Percentiles rank a stretch among this genome's conserved stretches.
Conservation (phyloP, 768 basidiomycete species). For the Boletus rubropictus region DNA sequence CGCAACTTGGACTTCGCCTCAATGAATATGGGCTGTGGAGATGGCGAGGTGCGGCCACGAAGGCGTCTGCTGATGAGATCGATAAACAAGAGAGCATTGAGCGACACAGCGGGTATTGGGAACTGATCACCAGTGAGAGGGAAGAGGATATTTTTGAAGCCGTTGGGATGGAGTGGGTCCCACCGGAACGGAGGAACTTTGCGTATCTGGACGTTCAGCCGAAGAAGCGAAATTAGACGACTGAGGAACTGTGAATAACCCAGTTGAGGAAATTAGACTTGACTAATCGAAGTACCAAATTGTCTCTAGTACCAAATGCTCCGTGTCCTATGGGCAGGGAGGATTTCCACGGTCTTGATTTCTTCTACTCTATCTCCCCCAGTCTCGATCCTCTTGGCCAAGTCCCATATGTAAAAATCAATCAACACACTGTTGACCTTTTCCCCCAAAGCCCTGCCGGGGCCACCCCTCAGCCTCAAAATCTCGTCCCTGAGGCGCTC, state of each 20-base stretch:
- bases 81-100: slow-evolving; percentile 6
- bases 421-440: slow-evolving; percentile 70
- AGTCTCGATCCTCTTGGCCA: slow-evolving; percentile 68
- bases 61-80: not conserved
- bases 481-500: slow-evolving; percentile 67
- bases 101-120: slow-evolving; percentile 19
- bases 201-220: slow-evolving; percentile 7
- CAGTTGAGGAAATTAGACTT: too few species aligned
- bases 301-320: slow-evolving; percentile 74
- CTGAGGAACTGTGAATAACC: not conserved
- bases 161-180: slow-evolving; percentile 24
- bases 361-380: slow-evolving; percentile 57
- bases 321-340: slow-evolving; percentile 73
- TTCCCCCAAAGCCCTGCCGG: slow-evolving; percentile 20
- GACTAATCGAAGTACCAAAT: slow-evolving; percentile 9
- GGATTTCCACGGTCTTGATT: slow-evolving; percentile 47
- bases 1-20: slow-evolving; percentile 42
- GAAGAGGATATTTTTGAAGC: slow-evolving; percentile 25
- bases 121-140: slow-evolving; percentile 18
- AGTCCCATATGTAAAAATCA: slow-evolving; percentile 89
- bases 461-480: slow-evolving; percentile 18
- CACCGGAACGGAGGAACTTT: slow-evolving; percentile 25
- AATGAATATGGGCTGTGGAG: slow-evolving; percentile 64
- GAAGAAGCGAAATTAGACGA: slow-evolving; percentile 2
- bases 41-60: slow-evolving; percentile 32